Evolutionary conservation across 2,329 filamentous ascomycete genomes (phyloP).

Genomic region (Fusarium incarnatum): DNA sequence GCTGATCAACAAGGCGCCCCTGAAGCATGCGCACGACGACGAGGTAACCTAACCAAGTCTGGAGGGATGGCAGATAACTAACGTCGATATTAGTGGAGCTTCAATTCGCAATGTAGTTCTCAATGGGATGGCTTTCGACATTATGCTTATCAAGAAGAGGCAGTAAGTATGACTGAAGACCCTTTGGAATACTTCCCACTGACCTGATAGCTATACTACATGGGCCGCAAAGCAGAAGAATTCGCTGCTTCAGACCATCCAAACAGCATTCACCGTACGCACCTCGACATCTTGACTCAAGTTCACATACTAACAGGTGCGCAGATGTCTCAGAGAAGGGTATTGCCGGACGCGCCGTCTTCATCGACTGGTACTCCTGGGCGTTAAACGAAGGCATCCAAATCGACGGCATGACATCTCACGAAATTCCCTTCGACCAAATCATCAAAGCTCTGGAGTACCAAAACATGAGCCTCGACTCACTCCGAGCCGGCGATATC

Average conservation of each 20-base stretch:
- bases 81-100: conserved; percentile 9
- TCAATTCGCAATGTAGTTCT: conserved; percentile 40
- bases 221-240: conserved; percentile 38
- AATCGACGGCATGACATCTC: conserved; percentile 31
- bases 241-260: conserved; percentile 31
- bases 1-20: conserved; percentile 40
- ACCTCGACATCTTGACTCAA: accelerated
- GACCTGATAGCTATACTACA: conserved; percentile 40
- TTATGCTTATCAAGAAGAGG: conserved; percentile 43
- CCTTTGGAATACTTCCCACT: neutral
- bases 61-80: accelerated
- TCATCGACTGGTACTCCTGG: conserved; percentile 41
- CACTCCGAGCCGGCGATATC: conserved; percentile 29
- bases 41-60: conserved; percentile 21
- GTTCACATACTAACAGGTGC: accelerated
- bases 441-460: conserved; percentile 18
- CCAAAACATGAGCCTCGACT: conserved; percentile 20
- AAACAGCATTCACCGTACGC: conserved; percentile 42
- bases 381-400: conserved; percentile 9
- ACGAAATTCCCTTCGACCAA: conserved; percentile 34
- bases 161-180: conserved; percentile 6
- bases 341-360: conserved; percentile 28
- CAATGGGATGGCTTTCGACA: conserved; percentile 44
- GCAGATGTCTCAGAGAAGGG: conserved; percentile 29
- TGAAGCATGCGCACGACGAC: conserved; percentile 44